phyloP scores from a whole-genome alignment of 2,329 filamentous ascomycete species.

The Tolypocladium pustulatum region DNA sequence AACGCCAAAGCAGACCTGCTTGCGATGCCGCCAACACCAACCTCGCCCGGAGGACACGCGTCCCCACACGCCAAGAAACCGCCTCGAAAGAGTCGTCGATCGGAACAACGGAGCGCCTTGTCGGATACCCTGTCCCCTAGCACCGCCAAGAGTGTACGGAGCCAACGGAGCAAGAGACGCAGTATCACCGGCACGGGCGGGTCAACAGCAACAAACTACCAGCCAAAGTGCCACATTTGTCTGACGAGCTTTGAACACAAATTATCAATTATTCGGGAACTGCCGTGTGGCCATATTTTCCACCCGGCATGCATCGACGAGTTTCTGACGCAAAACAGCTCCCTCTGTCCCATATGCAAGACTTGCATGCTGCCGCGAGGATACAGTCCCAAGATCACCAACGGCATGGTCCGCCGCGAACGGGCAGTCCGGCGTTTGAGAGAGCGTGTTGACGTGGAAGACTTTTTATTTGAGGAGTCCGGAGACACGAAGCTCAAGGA shows the following conservation, averaged over 20 bases:
- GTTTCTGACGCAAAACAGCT: conserved; percentile 69
- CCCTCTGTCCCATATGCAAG: conserved; percentile 87
- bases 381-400: conserved; percentile 62
- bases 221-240: conserved; percentile 85
- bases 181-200: conserved; percentile 22
- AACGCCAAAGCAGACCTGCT: conserved; percentile 39
- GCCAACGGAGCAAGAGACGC: conserved; percentile 26
- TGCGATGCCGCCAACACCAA: conserved; percentile 24
- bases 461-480: conserved; percentile 20
- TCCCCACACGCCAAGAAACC: conserved; percentile 19
- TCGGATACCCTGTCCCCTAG: conserved; percentile 12
- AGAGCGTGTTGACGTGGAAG: conserved; percentile 36
- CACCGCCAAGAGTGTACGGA: conserved; percentile 12
- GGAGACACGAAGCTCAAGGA: conserved; percentile 22
- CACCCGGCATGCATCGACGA: conserved; percentile 86
- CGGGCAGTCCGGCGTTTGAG: conserved; percentile 53
- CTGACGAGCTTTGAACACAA: conserved; percentile 66
- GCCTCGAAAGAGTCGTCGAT: conserved; percentile 17
- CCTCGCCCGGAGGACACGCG: conserved; percentile 13
- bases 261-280: conserved; percentile 65
- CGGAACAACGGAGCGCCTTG: conserved; percentile 16
- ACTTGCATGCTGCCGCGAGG: conserved; percentile 63
- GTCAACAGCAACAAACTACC: conserved; percentile 47
- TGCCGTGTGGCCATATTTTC: conserved; percentile 87
- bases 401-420: conserved; percentile 78